These are phyloP conservation scores for Sporothrix brunneoviolacea DNA, from an alignment of 2,329 filamentous ascomycete genomes.

Conservation along the genomic window DNA sequence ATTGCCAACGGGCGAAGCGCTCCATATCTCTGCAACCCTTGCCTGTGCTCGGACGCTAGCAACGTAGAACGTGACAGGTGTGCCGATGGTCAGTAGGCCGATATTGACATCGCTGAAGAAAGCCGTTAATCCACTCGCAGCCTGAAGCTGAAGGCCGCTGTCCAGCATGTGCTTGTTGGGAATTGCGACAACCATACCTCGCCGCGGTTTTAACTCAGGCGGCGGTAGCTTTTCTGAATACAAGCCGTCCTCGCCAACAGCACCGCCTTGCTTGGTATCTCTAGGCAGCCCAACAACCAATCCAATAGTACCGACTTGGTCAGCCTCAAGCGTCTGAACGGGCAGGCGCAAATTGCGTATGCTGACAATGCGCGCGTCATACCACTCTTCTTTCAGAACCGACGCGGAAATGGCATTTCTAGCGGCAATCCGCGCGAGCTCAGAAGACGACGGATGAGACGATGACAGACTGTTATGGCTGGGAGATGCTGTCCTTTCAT, in stretches of 20 bases:
- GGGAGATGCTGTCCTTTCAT: conserved; percentile 41
- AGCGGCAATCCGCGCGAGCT: conserved; percentile 46
- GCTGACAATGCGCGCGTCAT: conserved; percentile 71
- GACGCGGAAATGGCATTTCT: conserved; percentile 47
- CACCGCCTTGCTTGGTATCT: conserved; percentile 6
- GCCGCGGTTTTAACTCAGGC: conserved; percentile 46
- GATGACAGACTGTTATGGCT: conserved; percentile 44
- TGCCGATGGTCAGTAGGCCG: conserved; percentile 57
- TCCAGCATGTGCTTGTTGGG: conserved; percentile 52
- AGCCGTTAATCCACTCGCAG: conserved; percentile 64
- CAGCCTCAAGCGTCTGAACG: conserved; percentile 65
- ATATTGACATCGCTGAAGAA: conserved; percentile 60
- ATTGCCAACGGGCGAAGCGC: conserved; percentile 22
- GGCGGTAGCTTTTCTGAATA: conserved; percentile 16
- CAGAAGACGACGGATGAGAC: conserved; percentile 47
- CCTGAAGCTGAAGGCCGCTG: conserved; percentile 52
- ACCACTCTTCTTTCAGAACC: conserved; percentile 63
- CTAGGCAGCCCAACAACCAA: conserved; percentile 51
- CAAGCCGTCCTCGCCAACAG: neutral
- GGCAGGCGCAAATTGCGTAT: conserved; percentile 82
- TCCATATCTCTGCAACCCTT: conserved; percentile 44
- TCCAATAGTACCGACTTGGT: conserved; percentile 86
- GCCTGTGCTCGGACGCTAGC: conserved; percentile 81
- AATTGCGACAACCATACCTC: conserved; percentile 76
- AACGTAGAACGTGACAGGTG: conserved; percentile 73